Conservation (phyloP, 768 basidiomycete species). For the Phylloporus sp. region DNA sequence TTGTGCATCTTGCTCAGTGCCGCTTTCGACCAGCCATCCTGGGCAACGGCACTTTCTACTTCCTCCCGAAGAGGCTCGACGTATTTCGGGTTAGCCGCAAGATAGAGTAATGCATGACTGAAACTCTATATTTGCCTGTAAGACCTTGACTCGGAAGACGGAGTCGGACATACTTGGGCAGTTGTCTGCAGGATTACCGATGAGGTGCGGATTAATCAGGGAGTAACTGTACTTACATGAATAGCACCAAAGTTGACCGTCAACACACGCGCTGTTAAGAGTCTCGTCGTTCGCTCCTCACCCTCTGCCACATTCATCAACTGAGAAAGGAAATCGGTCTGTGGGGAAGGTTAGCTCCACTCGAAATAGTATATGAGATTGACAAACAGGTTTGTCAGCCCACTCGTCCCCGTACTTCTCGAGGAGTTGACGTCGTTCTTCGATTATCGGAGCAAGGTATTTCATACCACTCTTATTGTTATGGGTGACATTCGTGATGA, state of each 20-base stretch:
- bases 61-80: conserved; percentile 37
- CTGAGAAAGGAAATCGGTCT: conserved; percentile 35
- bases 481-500: conserved; percentile 8
- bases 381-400: conserved; percentile 33
- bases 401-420: conserved; percentile 25
- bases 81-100: conserved; percentile 36
- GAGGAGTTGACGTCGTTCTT: conserved; percentile 23
- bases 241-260: conserved; percentile 16
- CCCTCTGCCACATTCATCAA: conserved; percentile 26
- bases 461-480: conserved; percentile 7
- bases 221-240: conserved; percentile 13
- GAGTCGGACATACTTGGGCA: conserved; percentile 8
- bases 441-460: conserved; percentile 28
- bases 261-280: conserved; percentile 24
- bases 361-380: not conserved
- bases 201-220: not conserved
- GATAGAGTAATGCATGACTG: conserved; percentile 32
- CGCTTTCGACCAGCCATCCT: conserved; percentile 30
- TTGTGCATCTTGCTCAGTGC: conserved; percentile 31
- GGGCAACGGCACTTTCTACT: conserved; percentile 25
- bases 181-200: conserved; percentile 12
- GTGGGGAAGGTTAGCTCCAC: not conserved
- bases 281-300: conserved; percentile 12
- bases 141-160: not conserved
- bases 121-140: conserved; percentile 21